Evolutionary conservation across 2,329 filamentous ascomycete genomes (phyloP), one percentile per base, ranked within the genome.

Genomic region (Hypoxylon sp.): DNA sequence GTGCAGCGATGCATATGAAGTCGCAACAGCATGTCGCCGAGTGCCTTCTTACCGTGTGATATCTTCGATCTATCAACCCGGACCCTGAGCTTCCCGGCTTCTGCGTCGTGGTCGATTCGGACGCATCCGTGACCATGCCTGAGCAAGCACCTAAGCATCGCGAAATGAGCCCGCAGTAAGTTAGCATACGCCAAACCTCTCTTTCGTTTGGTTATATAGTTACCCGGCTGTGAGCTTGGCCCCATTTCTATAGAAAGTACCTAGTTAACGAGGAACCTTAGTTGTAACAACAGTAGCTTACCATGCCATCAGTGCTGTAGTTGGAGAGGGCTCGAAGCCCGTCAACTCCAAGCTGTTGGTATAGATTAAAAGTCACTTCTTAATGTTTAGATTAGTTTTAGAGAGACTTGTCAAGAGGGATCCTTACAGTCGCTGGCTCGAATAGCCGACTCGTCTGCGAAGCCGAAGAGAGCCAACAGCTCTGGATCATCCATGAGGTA

Each of bases 1-100:
- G 85, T 90, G 50, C 84, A 86, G 69, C 89, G 88, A 74, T 83
- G 89, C 46, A 90, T 82, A 66, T 90, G 87, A 54, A 90, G 75
- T 54, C 83, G 83, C 66, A 86, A 80, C 26, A 90, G 79, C 76
- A 89, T 88, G 6, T 78, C 77, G 42, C 87, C 85, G 2, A 91
- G 81, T 0, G 87, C 85, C 0, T 83, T 82, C 12, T 87, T 84
- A 0, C 87, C 87, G 36, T 86, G 38, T 3, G 80, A 69, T 57
- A 89, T 89, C 74, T 86, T 87, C 61, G 74, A 77, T n/a, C 83
- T 80, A 74, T 89, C 85, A n/a, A 89, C 80, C 4, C 76, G 78
- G 48, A 89, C 84, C 0, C 78, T 82, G 1, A 89, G 78, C 61
- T 82, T 81, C 11, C 85, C 74, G 40, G 80, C 78, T 4, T n/a